Evolutionary conservation across 306 rosid genomes (phyloP).

Genomic region (Lathyrus sativus): DNA sequence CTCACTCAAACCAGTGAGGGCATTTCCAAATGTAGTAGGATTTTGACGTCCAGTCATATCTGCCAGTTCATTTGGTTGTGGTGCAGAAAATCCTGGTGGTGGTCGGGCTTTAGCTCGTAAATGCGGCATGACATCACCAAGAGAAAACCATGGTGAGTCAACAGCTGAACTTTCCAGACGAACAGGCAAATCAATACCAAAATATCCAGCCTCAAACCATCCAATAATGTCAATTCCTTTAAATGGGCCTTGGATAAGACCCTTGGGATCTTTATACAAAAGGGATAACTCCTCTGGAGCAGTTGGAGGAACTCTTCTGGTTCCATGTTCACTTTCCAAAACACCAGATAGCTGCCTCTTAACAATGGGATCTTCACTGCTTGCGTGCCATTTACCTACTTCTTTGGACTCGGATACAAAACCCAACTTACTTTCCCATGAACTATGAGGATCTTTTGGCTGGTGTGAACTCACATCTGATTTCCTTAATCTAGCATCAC

Average conservation of each 20-base stretch:
- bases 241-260: constrained; percentile 91
- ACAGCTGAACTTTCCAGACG: constrained; percentile 55
- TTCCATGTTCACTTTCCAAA: constrained; percentile 70
- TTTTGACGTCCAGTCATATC: constrained; percentile 54
- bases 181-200: constrained; percentile 90
- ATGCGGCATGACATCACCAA: constrained; percentile 98
- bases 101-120: constrained; percentile 91
- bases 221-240: constrained; percentile 89
- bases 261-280: constrained; percentile 82
- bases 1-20: constrained; percentile 62
- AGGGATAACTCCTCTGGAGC: constrained; percentile 78
- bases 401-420: constrained; percentile 60
- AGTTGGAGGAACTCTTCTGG: constrained; percentile 60
- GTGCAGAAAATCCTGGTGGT: constrained; percentile 86
- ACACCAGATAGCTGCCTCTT: constrained; percentile 82
- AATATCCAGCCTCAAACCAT: constrained; percentile 96
- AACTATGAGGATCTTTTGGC: constrained; percentile 58
- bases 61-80: constrained; percentile 60
- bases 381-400: constrained; percentile 61
- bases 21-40: constrained; percentile 50
- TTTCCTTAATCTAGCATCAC: constrained; percentile 57
- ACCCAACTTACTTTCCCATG: constrained; percentile 51
- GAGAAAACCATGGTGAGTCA: constrained; percentile 72
- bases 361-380: constrained; percentile 50
- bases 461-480: constrained; percentile 54